phyloP scores from a whole-genome alignment of 805 yeast species.

The Candida berthetii region DNA sequence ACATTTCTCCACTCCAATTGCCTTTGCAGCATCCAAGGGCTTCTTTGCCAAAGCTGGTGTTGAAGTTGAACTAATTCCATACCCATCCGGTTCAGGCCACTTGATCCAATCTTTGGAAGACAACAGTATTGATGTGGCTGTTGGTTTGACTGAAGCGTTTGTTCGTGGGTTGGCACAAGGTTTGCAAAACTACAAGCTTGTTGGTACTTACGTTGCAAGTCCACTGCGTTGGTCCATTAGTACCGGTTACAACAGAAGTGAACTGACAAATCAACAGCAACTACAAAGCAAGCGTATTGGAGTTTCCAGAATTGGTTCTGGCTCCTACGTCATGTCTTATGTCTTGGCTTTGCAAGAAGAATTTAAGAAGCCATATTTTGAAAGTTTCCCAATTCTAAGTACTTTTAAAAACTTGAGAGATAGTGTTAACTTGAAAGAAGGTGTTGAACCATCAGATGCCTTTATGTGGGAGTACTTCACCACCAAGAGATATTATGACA shows the following conservation, averaged over 20 bases:
- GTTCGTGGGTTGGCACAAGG: constrained; percentile 70
- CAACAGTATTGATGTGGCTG: constrained; percentile 66
- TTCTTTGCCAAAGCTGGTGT: constrained; percentile 44
- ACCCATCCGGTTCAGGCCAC: constrained; percentile 85
- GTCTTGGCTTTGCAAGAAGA: constrained; percentile 63
- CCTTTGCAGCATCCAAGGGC: constrained; percentile 59
- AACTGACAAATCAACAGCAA: constrained; percentile 42
- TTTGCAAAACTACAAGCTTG: constrained; percentile 45
- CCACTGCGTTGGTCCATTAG: constrained; percentile 91
- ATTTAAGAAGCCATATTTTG: constrained; percentile 46
- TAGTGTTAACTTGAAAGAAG: constrained; percentile 58
- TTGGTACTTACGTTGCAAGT: constrained; percentile 80
- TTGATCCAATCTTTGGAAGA: constrained; percentile 66
- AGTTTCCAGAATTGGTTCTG: constrained; percentile 83
- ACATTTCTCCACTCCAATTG: constrained; percentile 85
- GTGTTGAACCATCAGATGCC: constrained; percentile 55
- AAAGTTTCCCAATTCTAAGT: constrained; percentile 49
- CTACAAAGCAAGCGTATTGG: constrained; percentile 64
- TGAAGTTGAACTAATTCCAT: constrained; percentile 57
- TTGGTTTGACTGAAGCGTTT: constrained; percentile 90
- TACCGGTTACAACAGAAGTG: constrained; percentile 60
- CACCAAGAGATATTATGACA: constrained; percentile 77
- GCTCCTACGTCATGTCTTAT: constrained; percentile 87
- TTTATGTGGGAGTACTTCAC: constrained; percentile 97
- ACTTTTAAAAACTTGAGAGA: constrained; percentile 74